Base-by-base conservation (phyloP, 2,329 filamentous ascomycete species). In the Neonectria coccinea region DNA sequence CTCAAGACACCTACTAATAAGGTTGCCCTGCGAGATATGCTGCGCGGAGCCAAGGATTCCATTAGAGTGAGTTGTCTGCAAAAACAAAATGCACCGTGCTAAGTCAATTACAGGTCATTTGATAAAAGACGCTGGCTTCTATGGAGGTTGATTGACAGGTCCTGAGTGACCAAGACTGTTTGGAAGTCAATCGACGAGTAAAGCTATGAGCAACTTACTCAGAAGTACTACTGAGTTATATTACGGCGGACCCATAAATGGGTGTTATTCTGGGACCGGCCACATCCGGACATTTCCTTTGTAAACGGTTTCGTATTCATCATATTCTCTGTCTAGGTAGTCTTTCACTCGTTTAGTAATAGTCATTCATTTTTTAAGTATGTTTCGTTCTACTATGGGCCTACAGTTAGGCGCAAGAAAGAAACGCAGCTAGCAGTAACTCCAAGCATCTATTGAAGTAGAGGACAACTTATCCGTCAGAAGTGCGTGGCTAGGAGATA, bases 1-100 rank as follows among this genome's bases (percentile, higher is more conserved):
- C 22, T 39, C 11, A 64, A 68, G 25, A 5, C 55, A 2, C 14
- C 5, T 1, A 29, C 16, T n/a, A 29, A 6, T 29, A 64, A 59
- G 22, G 14, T 70, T 58, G 55, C 59, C 9, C 56, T 69, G 2
- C 59, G 66, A 4, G 63, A 69, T 16, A 44, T 56, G 22, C 59
- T 69, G 0, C 57, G 45, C 11, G 47, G 36, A n/a, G 55, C 53
- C 1, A 55, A 64, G 11, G 41, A 14, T 20, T 25, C 59, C 20
- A 22, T 47, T 1, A 68, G 45, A 11, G 48, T 59, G 20, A 59
- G 60, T 52, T 16, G 9, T 16, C 29, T 50, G 44, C 9, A 33
- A 18, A 7, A 11, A 3, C 14, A 33, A n/a, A 25, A 25, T 45
- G 5, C 7, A 7, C 18, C 0, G 14, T 9, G 4, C 50, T 53